Evolutionary conservation across 2,329 filamentous ascomycete species (phyloP), one percentile per base, ranked within the genome.

Genomic region (Ilyonectria robusta): DNA sequence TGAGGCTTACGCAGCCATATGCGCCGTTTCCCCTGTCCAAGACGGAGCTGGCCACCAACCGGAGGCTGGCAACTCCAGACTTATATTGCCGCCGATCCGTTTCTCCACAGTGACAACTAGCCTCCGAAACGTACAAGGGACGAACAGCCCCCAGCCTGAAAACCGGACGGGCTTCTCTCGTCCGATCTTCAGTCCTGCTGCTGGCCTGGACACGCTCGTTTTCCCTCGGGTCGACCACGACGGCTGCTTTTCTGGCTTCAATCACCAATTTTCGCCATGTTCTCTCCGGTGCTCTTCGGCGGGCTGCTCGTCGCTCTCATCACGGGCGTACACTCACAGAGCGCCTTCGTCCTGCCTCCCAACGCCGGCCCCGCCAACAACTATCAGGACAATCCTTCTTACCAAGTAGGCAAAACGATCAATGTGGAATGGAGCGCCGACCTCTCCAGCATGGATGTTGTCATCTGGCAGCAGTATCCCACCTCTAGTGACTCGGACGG

Each of bases 381-480:
- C 29, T 76, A 66, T 50, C 69, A 70, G 51, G 73, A 77, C 31
- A 76, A 77, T 51, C 73, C 76, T 1, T 59, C 21, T 8, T 76
- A 75, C 23, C 56, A 62, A 4, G 55, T 69, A 7, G 70, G 71
- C 15, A 65, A 76, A 26, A 70, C 71, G 29, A 65, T 76, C 53
- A 68, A 74, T 13, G 55, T 77, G 23, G 67, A 75, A 62, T 77
- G 75, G 74, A 46, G 54, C 23, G 70, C 73, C 19, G 62, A 71
- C 8, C 53, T 74, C 1, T 65, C 72, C 0, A 59, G 35, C 26
- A 74, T 75, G 10, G 66, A 67, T 10, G 59, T 76, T 15, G 13
- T 72, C 2, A 54, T 75, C 29, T 74, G 72, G 72, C 73, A 75
- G 46, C 63, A 74, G 4, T 75, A 75, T 19, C 73, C 73, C 15